Evolutionary conservation across 306 rosid genomes (phyloP).

Genomic region (Psophocarpus tetragonolobus): DNA sequence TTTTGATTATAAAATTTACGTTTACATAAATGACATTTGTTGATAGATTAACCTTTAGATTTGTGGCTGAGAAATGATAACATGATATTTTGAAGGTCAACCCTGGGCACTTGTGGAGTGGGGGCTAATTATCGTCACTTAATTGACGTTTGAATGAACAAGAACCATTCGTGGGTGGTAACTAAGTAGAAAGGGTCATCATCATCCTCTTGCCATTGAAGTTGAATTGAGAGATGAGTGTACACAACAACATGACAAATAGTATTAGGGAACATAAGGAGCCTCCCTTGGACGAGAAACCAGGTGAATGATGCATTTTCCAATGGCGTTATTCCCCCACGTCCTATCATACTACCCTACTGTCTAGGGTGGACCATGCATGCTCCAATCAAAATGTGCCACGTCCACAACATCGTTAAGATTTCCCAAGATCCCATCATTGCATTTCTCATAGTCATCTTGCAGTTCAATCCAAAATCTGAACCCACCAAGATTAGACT

Average conservation of each 20-base stretch:
- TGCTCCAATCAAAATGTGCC: neutral
- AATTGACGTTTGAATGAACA: neutral
- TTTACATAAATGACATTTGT: neutral
- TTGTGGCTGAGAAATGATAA: neutral
- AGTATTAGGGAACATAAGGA: neutral
- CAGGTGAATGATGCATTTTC: neutral
- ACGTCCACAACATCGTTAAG: neutral
- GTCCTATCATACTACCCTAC: neutral
- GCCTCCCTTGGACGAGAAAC: neutral
- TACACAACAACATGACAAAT: neutral
- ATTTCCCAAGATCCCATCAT: neutral
- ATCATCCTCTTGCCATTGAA: neutral
- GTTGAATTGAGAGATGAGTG: neutral
- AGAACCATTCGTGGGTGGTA: neutral
- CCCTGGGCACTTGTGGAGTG: neutral
- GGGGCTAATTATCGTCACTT: neutral
- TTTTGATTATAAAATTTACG: too few species aligned
- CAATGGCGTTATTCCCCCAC: neutral
- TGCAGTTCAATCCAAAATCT: too few species aligned
- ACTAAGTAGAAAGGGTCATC: neutral
- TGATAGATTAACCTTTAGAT: neutral
- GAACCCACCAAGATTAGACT: too few species aligned
- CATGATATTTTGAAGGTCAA: neutral
- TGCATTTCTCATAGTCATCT: too few species aligned
- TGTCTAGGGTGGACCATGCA: neutral